Percentiles rank a stretch among this genome's conserved stretches.
Conservation (phyloP, 2,329 filamentous ascomycete genomes). For the Claviceps pusilla region DNA sequence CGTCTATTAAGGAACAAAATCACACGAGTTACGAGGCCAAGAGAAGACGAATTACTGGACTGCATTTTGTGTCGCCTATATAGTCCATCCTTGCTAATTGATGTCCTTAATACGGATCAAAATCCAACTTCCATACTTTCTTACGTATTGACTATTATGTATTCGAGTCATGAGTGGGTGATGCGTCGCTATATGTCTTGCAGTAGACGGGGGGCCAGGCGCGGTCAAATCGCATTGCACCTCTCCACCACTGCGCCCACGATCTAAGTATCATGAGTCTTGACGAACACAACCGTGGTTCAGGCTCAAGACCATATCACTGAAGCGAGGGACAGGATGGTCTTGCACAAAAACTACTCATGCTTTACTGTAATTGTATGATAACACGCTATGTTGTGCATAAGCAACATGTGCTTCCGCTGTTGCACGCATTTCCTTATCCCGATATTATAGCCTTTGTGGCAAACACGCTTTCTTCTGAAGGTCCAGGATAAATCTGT, state of each 20-base stretch:
- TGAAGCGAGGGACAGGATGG: background rate
- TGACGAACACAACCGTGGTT: background rate
- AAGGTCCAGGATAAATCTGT: background rate
- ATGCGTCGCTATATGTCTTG: background rate
- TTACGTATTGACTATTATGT: background rate
- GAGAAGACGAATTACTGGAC: background rate
- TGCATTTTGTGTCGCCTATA: background rate
- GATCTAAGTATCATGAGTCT: background rate
- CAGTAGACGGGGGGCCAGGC: background rate
- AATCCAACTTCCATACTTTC: background rate
- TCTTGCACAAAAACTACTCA: background rate
- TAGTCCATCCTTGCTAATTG: background rate
- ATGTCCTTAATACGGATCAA: background rate
- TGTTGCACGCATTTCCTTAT: background rate
- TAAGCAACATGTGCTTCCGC: constrained; percentile 2
- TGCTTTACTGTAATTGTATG: background rate
- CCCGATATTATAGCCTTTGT: background rate
- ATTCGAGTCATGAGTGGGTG: background rate
- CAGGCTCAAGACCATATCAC: background rate
- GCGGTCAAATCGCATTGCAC: background rate
- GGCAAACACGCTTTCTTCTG: background rate
- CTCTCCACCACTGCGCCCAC: background rate
- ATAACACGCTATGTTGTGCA: constrained; percentile 1
- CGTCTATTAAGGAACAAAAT: background rate
- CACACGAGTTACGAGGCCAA: background rate